These are phyloP conservation scores for Beauveria varroae DNA, from an alignment of 2,329 filamentous ascomycete genomes.

Conservation along the genomic window DNA sequence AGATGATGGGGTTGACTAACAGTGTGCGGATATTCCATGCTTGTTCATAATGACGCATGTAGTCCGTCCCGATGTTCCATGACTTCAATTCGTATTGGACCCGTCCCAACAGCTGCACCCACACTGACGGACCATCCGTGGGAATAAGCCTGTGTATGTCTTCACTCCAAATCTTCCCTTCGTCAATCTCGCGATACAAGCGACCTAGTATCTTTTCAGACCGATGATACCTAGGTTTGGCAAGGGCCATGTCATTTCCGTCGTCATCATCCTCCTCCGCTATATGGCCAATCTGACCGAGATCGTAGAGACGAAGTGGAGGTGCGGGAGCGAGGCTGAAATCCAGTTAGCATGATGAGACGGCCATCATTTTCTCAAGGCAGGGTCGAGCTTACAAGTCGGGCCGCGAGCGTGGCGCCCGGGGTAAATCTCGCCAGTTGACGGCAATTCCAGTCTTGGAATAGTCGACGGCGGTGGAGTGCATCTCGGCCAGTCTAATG, in stretches of 20 bases:
- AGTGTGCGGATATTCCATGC: constrained; percentile 37
- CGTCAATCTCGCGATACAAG: constrained; percentile 67
- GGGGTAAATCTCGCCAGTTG: constrained; percentile 36
- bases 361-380: background rate
- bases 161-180: constrained; percentile 54
- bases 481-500: constrained; percentile 49
- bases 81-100: constrained; percentile 17
- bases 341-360: background rate
- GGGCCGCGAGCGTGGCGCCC: constrained; percentile 33
- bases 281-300: constrained; percentile 31
- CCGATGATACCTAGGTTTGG: constrained; percentile 50
- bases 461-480: constrained; percentile 68
- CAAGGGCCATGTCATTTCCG: constrained; percentile 33
- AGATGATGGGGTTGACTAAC: constrained; percentile 31
- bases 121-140: constrained; percentile 29
- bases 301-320: constrained; percentile 34
- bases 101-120: constrained; percentile 31
- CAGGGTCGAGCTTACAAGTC: constrained; percentile 43
- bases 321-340: constrained; percentile 31
- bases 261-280: constrained; percentile 23
- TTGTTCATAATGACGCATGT: constrained; percentile 26
- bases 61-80: constrained; percentile 22
- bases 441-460: constrained; percentile 65
- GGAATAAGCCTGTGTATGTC: constrained; percentile 32
- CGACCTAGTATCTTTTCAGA: constrained; percentile 62